phyloP scores from a whole-genome alignment of 2,329 filamentous ascomycete genomes.

The Emydomyces testavorans region DNA sequence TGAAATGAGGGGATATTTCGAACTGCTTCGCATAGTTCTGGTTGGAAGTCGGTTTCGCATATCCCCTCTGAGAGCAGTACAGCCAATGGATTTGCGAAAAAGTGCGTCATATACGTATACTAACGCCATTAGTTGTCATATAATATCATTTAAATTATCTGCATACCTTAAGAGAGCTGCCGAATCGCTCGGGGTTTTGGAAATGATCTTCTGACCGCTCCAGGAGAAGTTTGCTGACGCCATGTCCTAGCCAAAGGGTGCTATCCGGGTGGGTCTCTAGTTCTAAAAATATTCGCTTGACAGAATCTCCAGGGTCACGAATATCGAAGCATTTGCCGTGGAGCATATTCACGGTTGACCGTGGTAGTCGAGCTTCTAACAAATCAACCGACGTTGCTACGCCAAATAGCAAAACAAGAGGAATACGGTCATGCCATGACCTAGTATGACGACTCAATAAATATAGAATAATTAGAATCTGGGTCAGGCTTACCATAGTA shows the following conservation, averaged over 20 bases:
- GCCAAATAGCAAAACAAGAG: conserved; percentile 48
- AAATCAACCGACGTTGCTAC: conserved; percentile 53
- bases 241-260: conserved; percentile 43
- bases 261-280: conserved; percentile 28
- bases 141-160: neutral
- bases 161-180: conserved; percentile 40
- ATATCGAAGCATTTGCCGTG: conserved; percentile 46
- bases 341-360: conserved; percentile 42
- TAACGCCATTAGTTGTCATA: conserved; percentile 20
- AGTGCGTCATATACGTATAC: conserved; percentile 54
- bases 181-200: conserved; percentile 47
- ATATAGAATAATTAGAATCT: neutral
- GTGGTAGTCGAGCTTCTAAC: conserved; percentile 48
- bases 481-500: conserved; percentile 35
- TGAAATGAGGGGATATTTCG: conserved; percentile 48
- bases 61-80: conserved; percentile 35
- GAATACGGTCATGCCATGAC: conserved; percentile 52
- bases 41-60: conserved; percentile 22
- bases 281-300: conserved; percentile 32
- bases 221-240: conserved; percentile 41
- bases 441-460: conserved; percentile 19
- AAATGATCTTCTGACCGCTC: conserved; percentile 49
- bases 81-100: conserved; percentile 49
- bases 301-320: conserved; percentile 38
- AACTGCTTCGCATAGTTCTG: conserved; percentile 43